Evolutionary conservation across 139 green algal species (phyloP), one percentile per base, ranked within the genome.

Genomic region (Pycnococcus provasolii): DNA sequence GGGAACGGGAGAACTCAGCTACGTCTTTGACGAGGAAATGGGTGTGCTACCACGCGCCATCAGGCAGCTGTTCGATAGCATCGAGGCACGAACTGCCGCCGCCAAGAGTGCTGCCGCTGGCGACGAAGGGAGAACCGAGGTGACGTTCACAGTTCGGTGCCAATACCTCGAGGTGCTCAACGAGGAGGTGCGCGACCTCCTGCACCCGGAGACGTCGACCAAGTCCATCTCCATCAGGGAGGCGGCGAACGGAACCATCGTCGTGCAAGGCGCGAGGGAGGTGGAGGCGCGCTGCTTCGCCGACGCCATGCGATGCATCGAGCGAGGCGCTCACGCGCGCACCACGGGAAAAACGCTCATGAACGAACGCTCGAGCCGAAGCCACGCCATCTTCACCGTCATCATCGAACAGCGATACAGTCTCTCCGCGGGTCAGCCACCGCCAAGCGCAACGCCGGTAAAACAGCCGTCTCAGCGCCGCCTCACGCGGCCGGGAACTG

Each of bases 311-410:
- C 66, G 71, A 2, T 75, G 89, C 26, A 76, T 97, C 39, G 80
- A 92, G 76, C 67, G 79, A 58, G 90, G 92, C 53, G 83, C 84
- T 3, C 73, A 92, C 6, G 80, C 77, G 66, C 73, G 91, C 1
- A 82, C 88, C 0, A 95, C 89, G 2, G 89, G 81, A 0, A 82
- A 78, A 9, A 96, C 90, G 2, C 79, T 78, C 64, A 97, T 97
- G 92, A 97, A 97, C 77, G 80, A 80, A 64, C 78, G 77, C 47
- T 83, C 75, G 15, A 83, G 72, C 66, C 83, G 90, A 41, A 91
- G 80, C n/a, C 93, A 98, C 63, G 93, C 93, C 26, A 96, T 98
- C 71, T 97, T 96, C 76, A 96, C 87, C 61, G 95, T 98, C 60
- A 94, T 85, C 0, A 52, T 98, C 40, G 92, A 98, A 83, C 90